Evolutionary conservation across 148 eudicot species (phyloP), one percentile per base, ranked within the genome.

Genomic region (Cornus kousa): DNA sequence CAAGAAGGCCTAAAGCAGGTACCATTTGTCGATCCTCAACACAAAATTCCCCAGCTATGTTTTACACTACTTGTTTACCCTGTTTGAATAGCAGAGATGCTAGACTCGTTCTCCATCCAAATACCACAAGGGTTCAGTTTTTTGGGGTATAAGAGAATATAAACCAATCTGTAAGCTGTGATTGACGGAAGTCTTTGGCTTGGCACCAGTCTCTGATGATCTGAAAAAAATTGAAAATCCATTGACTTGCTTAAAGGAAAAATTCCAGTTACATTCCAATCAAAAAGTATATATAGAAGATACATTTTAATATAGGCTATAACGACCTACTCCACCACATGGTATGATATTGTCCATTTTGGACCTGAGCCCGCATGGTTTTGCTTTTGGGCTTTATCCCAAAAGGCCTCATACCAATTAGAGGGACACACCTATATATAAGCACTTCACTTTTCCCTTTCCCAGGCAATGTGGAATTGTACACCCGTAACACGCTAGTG

Each of bases 51-150:
- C 2, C 5, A 5, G 17, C 70, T 9, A 0, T 70, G 70, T 23
- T 31, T 62, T 76, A 55, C 68, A 82, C 9, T 5, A 28, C 68
- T 79, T 83, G 24, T 77, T 81, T 46, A 43, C 80, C 57, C 77
- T 84, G 84, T 72, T 83, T 86, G 80, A 81, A 85, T 68, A 92
- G 72, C 87, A 92, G 86, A n/a, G 91, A 89, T 50, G 91, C 88
- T 8, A 92, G 81, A 53, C 90, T 87, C 33, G 77, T 68, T 80
- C 87, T 89, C 97, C 92, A 87, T 69, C 92, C 91, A 81, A 84
- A 86, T 67, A 88, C 23, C 37, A 81, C 75, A 16, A 43, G 68
- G 88, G 82, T 71, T 76, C 89, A n/a, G 77, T 89, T 48, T 55
- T 78, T 78, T 62, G 75, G 46, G 89, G 83, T 46, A 87, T 40